Evolutionary conservation across 345 rosid species (phyloP).

Genomic region (Aegle marmelos): DNA sequence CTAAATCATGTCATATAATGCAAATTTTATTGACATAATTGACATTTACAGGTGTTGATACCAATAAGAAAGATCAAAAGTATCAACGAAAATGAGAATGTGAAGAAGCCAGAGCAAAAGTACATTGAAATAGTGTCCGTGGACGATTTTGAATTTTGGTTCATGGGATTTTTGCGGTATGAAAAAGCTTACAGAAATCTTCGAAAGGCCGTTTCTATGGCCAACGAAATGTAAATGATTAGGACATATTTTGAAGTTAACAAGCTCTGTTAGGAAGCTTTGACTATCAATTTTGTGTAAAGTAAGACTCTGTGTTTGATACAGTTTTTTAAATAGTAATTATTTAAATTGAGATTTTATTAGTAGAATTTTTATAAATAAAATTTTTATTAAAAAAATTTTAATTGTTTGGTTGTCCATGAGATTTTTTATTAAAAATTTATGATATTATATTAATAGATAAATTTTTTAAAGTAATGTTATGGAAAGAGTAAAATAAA

Average conservation of each 20-base stretch:
- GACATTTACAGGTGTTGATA: constrained; percentile 32
- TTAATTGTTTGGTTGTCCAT: too few relatives aligned
- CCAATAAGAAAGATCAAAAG: constrained; percentile 30
- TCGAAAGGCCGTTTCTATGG: constrained; percentile 25
- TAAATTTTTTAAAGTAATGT: too few relatives aligned
- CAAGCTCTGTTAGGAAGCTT: background rate
- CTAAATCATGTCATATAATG: too few relatives aligned
- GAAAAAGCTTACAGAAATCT: constrained; percentile 38
- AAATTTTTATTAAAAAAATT: too few relatives aligned
- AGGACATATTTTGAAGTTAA: background rate
- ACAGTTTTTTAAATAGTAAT: too few relatives aligned
- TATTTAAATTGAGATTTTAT: too few relatives aligned
- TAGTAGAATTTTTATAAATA: too few relatives aligned
- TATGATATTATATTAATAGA: too few relatives aligned
- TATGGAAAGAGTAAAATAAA: too few relatives aligned
- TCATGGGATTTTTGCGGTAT: constrained; percentile 41
- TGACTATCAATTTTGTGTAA: too few relatives aligned
- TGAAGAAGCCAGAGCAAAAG: constrained; percentile 37
- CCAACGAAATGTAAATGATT: background rate
- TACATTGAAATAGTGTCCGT: constrained; percentile 30
- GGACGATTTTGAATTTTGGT: constrained; percentile 42
- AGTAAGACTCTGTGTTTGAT: too few relatives aligned
- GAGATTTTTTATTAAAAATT: too few relatives aligned
- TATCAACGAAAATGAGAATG: constrained; percentile 24
- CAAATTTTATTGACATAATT: background rate